These are phyloP conservation scores for Silene noctiflora DNA, from an alignment of 179 eudicot genomes.

Conservation along the genomic window DNA sequence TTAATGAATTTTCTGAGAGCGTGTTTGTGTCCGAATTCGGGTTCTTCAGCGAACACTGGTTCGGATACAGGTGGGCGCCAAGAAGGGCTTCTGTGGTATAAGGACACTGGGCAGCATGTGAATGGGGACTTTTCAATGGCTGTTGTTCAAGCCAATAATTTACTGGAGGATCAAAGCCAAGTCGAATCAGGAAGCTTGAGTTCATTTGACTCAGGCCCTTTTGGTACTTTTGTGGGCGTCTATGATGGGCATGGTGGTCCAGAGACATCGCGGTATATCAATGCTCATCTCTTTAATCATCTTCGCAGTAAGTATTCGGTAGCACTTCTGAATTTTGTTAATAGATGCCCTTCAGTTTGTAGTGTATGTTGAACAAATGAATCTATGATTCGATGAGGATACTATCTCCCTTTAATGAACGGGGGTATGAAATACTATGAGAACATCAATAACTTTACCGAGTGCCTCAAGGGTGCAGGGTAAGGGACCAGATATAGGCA, in stretches of 20 bases:
- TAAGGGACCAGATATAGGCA: background rate
- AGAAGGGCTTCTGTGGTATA: slow-evolving; percentile 98
- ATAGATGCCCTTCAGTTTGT: background rate
- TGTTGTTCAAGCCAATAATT: slow-evolving; percentile 92
- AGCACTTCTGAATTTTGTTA: background rate
- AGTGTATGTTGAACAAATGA: background rate
- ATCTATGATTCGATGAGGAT: no score
- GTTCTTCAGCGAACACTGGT: slow-evolving; percentile 44
- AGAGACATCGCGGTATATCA: slow-evolving; percentile 79
- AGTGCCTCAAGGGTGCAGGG: background rate
- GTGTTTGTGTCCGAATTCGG: slow-evolving; percentile 74
- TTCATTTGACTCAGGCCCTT: slow-evolving; percentile 65
- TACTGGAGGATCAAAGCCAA: slow-evolving; percentile 96
- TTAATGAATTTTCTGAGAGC: slow-evolving; percentile 84
- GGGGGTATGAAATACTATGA: background rate
- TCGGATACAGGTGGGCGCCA: slow-evolving; percentile 75
- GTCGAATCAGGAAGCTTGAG: slow-evolving; percentile 84
- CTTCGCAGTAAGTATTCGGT: slow-evolving; percentile 64
- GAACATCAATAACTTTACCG: background rate
- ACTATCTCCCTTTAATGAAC: no score
- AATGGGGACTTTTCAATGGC: slow-evolving; percentile 97
- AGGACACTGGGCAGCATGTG: slow-evolving; percentile 80
- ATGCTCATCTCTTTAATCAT: slow-evolving; percentile 77
- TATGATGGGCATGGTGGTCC: slow-evolving; percentile 99
- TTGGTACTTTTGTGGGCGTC: slow-evolving; percentile 79